Base-by-base conservation (phyloP, 2,329 filamentous ascomycete genomes). In the Aspergillus sp. region DNA sequence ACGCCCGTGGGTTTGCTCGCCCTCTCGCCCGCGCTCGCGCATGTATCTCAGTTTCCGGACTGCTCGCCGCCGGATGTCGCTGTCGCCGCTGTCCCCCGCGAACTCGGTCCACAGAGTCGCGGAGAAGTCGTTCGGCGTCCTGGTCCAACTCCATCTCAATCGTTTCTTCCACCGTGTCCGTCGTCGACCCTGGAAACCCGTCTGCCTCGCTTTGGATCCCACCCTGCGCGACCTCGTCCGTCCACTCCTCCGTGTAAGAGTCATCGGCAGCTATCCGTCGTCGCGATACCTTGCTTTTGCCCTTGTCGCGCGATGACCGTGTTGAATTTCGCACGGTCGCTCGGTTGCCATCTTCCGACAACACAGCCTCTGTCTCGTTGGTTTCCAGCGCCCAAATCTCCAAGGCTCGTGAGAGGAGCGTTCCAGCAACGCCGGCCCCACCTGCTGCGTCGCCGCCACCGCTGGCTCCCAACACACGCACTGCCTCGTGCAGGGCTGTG, bases 401-500 rank as follows among this genome's bases (percentile, higher is more conserved):
- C 36, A 80, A 66, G 0, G 77, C 77, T 2, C 75, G 73, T 13
- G 73, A 75, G 5, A 80, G 69, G 12, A 80, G 67, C 0, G 77
- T 78, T 11, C 76, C 77, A 3, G 78, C 78, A 48, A 79, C 72
- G 1, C 78, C 78, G 4, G 78, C 78, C 51, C 78, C 78, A 4
- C 76, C 77, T 5, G 78, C 76, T 30, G 74, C 75, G 62, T 80
- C 78, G 3, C 77, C 77, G 5, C 77, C 77, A 4, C 78, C 78
- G 48, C 73, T 77, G 1, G 74, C 72, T 3, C 75, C 75, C 4
- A 80, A 61, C 2, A 80, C 75, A 26, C 78, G 72, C n/a, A 80
- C 78, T 6, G 78, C 76, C 73, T 97, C 90, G 65, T 98, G 95
- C 24, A 98, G 79, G 3, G 91, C 86, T 9, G 88, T 82, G 4